These are phyloP conservation scores for Hepatocystis sp. DNA, from an alignment of 169 alveolate species.

Conservation along the genomic window DNA sequence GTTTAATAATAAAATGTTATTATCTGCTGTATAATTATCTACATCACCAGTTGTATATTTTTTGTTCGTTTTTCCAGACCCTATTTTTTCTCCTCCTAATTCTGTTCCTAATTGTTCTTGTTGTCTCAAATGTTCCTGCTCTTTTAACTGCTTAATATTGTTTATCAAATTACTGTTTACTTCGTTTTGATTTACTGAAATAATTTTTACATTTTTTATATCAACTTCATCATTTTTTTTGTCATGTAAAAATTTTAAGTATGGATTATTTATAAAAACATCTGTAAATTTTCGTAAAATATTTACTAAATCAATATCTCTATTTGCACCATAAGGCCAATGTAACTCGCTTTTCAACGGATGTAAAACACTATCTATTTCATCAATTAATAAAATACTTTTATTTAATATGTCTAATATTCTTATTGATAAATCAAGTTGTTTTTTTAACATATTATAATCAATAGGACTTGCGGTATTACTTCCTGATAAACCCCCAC, in stretches of 20 bases:
- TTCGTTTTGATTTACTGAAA: not conserved
- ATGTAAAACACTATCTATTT: conserved; percentile 92
- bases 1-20: no score
- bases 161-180: conserved; percentile 11
- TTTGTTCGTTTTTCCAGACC: not conserved
- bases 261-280: conserved; percentile 73
- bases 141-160: conserved; percentile 33
- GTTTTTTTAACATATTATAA: conserved; percentile 76
- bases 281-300: conserved; percentile 70
- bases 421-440: conserved; percentile 82
- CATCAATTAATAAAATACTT: conserved; percentile 91
- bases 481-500: no score
- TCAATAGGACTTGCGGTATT: not conserved
- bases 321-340: conserved; percentile 94
- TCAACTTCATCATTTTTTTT: conserved; percentile 63
- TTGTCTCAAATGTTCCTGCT: no score
- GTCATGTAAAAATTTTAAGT: conserved; percentile 70
- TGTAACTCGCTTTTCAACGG: conserved; percentile 94
- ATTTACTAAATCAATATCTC: conserved; percentile 71
- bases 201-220: conserved; percentile 47
- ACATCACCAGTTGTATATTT: not conserved
- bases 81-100: not conserved
- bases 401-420: conserved; percentile 83
- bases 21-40: no score
- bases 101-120: no score